Percentiles rank a stretch among this genome's conserved stretches.
These are phyloP conservation scores for Purpureocillium lavendulum DNA, from an alignment of 2,329 filamentous ascomycete genomes.

Conservation along the genomic window DNA sequence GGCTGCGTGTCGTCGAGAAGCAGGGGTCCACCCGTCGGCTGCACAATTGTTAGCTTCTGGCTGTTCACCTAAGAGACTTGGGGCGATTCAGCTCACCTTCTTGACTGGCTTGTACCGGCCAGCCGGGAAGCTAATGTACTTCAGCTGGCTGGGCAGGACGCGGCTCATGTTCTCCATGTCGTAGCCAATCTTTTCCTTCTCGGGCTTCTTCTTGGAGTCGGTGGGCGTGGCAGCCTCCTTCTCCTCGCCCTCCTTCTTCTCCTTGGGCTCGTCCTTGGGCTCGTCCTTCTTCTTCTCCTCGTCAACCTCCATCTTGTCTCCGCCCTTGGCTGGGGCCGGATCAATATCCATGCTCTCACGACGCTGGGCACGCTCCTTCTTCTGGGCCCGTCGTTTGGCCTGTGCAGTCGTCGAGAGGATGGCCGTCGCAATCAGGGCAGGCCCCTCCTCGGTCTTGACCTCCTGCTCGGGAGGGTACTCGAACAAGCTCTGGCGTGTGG, in stretches of 20 bases:
- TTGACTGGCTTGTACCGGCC: slow-evolving; percentile 87
- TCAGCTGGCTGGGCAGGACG: slow-evolving; percentile 84
- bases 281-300: slow-evolving; percentile 50
- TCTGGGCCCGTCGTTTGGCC: slow-evolving; percentile 87
- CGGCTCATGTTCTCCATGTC: slow-evolving; percentile 96
- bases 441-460: slow-evolving; percentile 87
- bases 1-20: slow-evolving; percentile 81
- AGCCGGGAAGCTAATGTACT: slow-evolving; percentile 88
- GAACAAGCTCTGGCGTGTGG: slow-evolving; percentile 88
- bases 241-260: slow-evolving; percentile 54
- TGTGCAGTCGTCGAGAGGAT: slow-evolving; percentile 95
- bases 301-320: slow-evolving; percentile 85
- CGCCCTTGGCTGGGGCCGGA: slow-evolving; percentile 51
- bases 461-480: slow-evolving; percentile 97
- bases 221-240: slow-evolving; percentile 46
- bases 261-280: slow-evolving; percentile 38
- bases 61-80: not conserved
- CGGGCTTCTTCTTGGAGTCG: slow-evolving; percentile 75
- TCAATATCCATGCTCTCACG: slow-evolving; percentile 96
- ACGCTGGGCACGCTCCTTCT: slow-evolving; percentile 84
- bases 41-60: slow-evolving; percentile 14
- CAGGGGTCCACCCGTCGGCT: slow-evolving; percentile 90
- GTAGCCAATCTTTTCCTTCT: slow-evolving; percentile 95
- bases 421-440: slow-evolving; percentile 88
- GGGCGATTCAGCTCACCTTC: slow-evolving; percentile 49